These are phyloP conservation scores for Xerocomus minutiporus DNA, from an alignment of 1,284 basidiomycete species.

Conservation along the genomic window DNA sequence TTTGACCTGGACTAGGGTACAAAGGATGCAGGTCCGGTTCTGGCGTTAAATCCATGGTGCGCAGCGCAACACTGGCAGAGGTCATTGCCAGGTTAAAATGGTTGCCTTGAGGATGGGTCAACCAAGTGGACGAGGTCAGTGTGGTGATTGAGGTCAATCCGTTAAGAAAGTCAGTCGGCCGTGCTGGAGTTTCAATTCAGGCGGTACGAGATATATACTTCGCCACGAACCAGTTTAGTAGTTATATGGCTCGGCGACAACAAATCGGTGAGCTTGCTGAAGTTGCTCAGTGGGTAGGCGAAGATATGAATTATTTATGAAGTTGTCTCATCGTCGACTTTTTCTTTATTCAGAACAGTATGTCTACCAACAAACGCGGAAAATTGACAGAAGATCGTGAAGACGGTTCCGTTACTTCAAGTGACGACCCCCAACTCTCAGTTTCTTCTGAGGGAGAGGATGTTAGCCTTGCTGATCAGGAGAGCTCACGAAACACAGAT, in stretches of 20 bases:
- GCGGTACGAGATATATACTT: conserved; percentile 13
- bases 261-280: background rate
- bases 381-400: conserved; percentile 35
- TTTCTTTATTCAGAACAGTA: conserved; percentile 14
- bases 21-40: conserved; percentile 75
- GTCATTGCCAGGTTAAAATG: conserved; percentile 10
- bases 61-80: conserved; percentile 6
- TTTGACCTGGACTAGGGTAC: conserved; percentile 63
- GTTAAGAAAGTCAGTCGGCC: conserved; percentile 3
- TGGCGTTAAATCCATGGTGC: conserved; percentile 50
- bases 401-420: conserved; percentile 19
- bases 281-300: conserved; percentile 2
- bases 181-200: conserved; percentile 18
- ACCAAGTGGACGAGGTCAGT: conserved; percentile 1
- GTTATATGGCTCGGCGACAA: background rate
- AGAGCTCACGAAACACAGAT: conserved; percentile 45
- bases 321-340: background rate
- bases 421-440: conserved; percentile 18
- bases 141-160: conserved; percentile 5
- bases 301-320: background rate
- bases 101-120: conserved; percentile 8
- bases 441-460: conserved; percentile 27
- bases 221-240: conserved; percentile 7
- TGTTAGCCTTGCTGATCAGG: conserved; percentile 27
- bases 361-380: conserved; percentile 39